Percentiles rank a stretch among this genome's conserved stretches.
Evolutionary conservation across 129 eudicot species (phyloP).

Genomic region (Calendula officinalis): DNA sequence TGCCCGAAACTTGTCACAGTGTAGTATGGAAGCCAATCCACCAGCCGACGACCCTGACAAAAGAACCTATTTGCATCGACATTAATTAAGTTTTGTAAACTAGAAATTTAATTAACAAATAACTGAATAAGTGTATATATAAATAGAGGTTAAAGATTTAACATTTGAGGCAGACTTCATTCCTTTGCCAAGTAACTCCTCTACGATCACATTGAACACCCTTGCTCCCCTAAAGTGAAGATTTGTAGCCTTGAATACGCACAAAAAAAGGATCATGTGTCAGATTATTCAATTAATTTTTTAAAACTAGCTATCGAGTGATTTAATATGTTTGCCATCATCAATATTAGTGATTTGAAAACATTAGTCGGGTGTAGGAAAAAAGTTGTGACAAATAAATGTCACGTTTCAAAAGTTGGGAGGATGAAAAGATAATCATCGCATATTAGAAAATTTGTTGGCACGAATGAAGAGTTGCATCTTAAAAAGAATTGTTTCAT

Average conservation of each 20-base stretch:
- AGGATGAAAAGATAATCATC: background rate
- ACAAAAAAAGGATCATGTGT: too few relatives aligned
- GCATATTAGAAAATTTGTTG: too few relatives aligned
- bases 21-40: slow-evolving; percentile 44
- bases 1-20: slow-evolving; percentile 36
- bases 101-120: background rate
- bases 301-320: too few relatives aligned
- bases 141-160: background rate
- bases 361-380: too few relatives aligned
- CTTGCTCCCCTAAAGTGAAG: slow-evolving; percentile 64
- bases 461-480: too few relatives aligned
- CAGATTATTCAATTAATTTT: too few relatives aligned
- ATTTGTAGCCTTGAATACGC: slow-evolving; percentile 41
- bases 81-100: background rate
- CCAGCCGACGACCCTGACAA: slow-evolving; percentile 45
- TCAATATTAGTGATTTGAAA: too few relatives aligned
- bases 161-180: slow-evolving; percentile 49
- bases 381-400: too few relatives aligned
- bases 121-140: too few relatives aligned
- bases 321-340: too few relatives aligned
- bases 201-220: slow-evolving; percentile 39
- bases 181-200: slow-evolving; percentile 49
- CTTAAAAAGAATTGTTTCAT: too few relatives aligned
- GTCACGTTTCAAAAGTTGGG: background rate
- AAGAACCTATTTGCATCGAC: slow-evolving; percentile 21